These are phyloP conservation scores for Evernia prunastri DNA, from an alignment of 495 filamentous ascomycete genomes.

Conservation along the genomic window DNA sequence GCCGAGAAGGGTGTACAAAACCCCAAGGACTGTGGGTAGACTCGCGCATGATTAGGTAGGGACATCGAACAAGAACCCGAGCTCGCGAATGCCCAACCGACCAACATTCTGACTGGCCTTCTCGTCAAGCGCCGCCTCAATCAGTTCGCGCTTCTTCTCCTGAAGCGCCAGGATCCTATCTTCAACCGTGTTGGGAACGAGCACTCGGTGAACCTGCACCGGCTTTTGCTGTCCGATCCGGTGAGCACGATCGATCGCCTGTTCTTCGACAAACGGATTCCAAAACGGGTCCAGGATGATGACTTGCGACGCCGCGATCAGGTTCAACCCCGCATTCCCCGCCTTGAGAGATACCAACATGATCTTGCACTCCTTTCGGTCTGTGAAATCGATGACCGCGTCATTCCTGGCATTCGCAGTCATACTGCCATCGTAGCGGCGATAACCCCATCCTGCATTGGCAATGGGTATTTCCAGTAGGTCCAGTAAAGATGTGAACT, in stretches of 20 bases:
- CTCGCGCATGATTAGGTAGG: background rate
- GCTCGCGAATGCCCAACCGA: constrained; percentile 54
- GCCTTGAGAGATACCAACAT: constrained; percentile 88
- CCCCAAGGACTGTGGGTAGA: background rate
- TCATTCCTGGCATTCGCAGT: constrained; percentile 57
- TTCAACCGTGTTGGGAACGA: constrained; percentile 76
- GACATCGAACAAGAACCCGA: constrained; percentile 61
- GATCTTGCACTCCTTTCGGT: constrained; percentile 57
- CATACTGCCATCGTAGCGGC: constrained; percentile 88
- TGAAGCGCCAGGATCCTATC: constrained; percentile 86
- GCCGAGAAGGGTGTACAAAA: background rate
- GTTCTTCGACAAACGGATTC: constrained; percentile 93
- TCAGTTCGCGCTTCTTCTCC: constrained; percentile 71
- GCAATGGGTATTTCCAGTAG: constrained; percentile 83
- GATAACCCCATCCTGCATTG: constrained; percentile 55
- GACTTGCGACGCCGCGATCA: constrained; percentile 78
- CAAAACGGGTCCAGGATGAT: constrained; percentile 95
- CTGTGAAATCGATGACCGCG: constrained; percentile 66
- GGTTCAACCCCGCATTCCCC: constrained; percentile 85
- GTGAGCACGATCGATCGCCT: constrained; percentile 89
- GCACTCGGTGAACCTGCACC: constrained; percentile 74
- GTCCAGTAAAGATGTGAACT: constrained; percentile 87
- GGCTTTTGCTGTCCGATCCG: constrained; percentile 74
- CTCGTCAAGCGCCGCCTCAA: constrained; percentile 78
- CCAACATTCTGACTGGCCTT: constrained; percentile 58